Percentiles rank a stretch among this genome's conserved stretches.
Conservation (phyloP, 1,139 yeast genomes). For the Yamadazyma membranifaciens region DNA sequence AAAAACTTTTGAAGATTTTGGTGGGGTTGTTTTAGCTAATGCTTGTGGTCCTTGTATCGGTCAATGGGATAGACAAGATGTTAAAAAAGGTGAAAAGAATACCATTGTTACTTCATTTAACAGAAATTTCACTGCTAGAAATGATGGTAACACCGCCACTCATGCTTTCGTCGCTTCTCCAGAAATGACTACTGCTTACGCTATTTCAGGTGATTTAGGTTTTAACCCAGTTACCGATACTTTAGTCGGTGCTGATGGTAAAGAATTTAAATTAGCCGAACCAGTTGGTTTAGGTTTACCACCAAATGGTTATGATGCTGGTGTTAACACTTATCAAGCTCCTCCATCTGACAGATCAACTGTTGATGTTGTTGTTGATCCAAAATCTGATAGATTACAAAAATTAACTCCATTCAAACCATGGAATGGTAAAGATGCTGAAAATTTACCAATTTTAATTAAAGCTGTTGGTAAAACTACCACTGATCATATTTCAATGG, state of each 20-base stretch:
- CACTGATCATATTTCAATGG: constrained; percentile 99
- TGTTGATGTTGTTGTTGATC: constrained; percentile 75
- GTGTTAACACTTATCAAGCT: constrained; percentile 96
- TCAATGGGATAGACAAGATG: constrained; percentile 99
- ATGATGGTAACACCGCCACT: constrained; percentile 98
- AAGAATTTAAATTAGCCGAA: constrained; percentile 88
- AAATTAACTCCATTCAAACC: constrained; percentile 50
- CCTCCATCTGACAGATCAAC: constrained; percentile 86
- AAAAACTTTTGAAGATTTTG: constrained; percentile 84
- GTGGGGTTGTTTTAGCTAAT: constrained; percentile 94
- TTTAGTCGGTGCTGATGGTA: constrained; percentile 90
- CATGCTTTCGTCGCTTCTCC: constrained; percentile 99
- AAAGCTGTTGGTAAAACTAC: constrained; percentile 98
- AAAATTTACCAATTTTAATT: constrained; percentile 87
- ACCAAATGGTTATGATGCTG: constrained; percentile 86
- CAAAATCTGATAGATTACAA: constrained; percentile 68
- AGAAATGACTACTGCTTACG: constrained; percentile 94
- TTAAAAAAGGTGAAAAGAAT: constrained; percentile 97
- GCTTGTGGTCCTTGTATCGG: constrained; percentile 99
- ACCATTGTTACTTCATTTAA: constrained; percentile 97
- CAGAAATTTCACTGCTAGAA: constrained; percentile 99
- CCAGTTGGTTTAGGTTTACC: constrained; percentile 96
- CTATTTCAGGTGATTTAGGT: constrained; percentile 96
- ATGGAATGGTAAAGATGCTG: constrained; percentile 97
- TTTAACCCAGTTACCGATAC: constrained; percentile 97